Conservation (phyloP, 345 rosid species). For the Orychophragmus violaceus region DNA sequence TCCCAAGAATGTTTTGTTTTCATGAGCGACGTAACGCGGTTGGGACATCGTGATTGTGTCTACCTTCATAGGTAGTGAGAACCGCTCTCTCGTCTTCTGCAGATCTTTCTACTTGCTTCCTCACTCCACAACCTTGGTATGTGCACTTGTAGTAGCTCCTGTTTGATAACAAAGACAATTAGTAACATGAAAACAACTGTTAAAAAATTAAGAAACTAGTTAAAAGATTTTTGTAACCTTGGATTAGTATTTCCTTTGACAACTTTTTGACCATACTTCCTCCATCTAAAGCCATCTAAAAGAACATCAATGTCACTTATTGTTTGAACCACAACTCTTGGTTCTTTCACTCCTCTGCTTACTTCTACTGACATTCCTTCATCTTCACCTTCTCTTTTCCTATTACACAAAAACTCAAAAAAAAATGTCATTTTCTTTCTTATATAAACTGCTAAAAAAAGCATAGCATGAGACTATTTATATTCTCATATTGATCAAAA, state of each 20-base stretch:
- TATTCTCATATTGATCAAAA: too few species aligned
- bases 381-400: slow-evolving; percentile 71
- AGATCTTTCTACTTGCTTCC: slow-evolving; percentile 96
- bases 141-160: slow-evolving; percentile 99
- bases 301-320: slow-evolving; percentile 94
- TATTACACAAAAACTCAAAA: slow-evolving; percentile 22
- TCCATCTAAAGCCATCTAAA: slow-evolving; percentile 95
- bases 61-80: slow-evolving; percentile 98
- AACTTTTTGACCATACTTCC: slow-evolving; percentile 97
- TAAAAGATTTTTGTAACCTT: slow-evolving; percentile 37
- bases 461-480: too few species aligned
- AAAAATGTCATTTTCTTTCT: background rate
- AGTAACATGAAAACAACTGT: slow-evolving; percentile 15
- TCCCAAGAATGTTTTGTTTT: slow-evolving; percentile 36
- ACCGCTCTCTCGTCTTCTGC: slow-evolving; percentile 81
- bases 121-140: slow-evolving; percentile 69
- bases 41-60: slow-evolving; percentile 92
- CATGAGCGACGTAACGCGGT: slow-evolving; percentile 54
- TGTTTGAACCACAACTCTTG: slow-evolving; percentile 94
- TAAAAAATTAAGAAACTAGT: background rate
- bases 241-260: slow-evolving; percentile 99
- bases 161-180: background rate
- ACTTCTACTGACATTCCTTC: slow-evolving; percentile 77
- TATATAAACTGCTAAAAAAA: too few species aligned
- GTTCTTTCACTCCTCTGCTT: slow-evolving; percentile 86